Evolutionary conservation across 768 basidiomycete genomes (phyloP).

Genomic region (Crucibulum laeve): DNA sequence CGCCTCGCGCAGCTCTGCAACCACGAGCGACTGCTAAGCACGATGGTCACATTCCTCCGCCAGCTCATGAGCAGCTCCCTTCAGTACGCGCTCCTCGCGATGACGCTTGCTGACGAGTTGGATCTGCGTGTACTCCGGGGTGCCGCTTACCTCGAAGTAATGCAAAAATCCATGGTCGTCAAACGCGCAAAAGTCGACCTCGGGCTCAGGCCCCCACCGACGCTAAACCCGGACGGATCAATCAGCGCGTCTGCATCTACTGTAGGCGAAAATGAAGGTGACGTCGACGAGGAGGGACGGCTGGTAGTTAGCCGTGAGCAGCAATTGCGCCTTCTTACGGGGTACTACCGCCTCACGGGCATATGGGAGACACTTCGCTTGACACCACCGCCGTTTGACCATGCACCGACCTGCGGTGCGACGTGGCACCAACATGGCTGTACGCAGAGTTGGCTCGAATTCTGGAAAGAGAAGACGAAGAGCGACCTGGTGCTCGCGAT

Average conservation of each 20-base stretch:
- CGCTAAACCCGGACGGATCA: not conserved
- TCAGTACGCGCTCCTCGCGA: conserved; percentile 68
- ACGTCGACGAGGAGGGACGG: conserved; percentile 36
- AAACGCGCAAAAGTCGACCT: conserved; percentile 27
- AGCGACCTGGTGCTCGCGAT: conserved; percentile 55
- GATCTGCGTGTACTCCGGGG: conserved; percentile 56
- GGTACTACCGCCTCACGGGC: conserved; percentile 63
- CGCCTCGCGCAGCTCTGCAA: conserved; percentile 64
- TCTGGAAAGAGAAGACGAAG: conserved; percentile 74
- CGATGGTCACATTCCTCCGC: conserved; percentile 54
- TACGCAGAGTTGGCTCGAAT: conserved; percentile 69
- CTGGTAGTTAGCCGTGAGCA: conserved; percentile 55
- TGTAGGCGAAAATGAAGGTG: conserved; percentile 17
- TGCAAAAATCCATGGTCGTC: conserved; percentile 54
- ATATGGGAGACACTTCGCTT: conserved; percentile 63
- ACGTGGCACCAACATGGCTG: conserved; percentile 75
- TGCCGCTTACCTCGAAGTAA: conserved; percentile 68
- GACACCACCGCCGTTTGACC: conserved; percentile 58
- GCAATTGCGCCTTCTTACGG: conserved; percentile 61
- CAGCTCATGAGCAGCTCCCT: conserved; percentile 60
- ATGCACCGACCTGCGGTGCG: conserved; percentile 56
- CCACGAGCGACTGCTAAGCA: conserved; percentile 54
- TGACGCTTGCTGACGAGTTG: conserved; percentile 71
- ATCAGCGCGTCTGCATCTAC: not conserved
- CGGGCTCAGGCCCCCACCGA: conserved; percentile 11